phyloP scores from a whole-genome alignment of 1,284 basidiomycete genomes.

The Puccinia triticina region DNA sequence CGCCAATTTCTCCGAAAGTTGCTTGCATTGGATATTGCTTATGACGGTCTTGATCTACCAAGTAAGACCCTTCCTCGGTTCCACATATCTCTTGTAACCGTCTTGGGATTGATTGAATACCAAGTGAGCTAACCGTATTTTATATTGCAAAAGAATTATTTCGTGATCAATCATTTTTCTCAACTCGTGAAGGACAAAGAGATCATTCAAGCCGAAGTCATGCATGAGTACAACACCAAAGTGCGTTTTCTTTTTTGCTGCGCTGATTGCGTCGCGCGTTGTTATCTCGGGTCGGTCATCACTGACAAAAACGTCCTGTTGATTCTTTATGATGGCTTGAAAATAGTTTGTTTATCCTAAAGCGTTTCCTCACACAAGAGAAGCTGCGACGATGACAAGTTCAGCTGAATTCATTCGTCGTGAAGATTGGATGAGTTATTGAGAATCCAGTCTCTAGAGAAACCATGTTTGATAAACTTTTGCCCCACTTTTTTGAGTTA shows the following conservation, averaged over 20 bases:
- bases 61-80: constrained; percentile 61
- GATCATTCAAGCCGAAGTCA: constrained; percentile 75
- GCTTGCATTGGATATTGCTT: constrained; percentile 66
- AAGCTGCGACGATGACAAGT: constrained; percentile 81
- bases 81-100: not conserved
- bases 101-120: not conserved
- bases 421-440: constrained; percentile 45
- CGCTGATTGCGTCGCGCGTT: constrained; percentile 37
- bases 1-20: constrained; percentile 73
- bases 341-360: constrained; percentile 77
- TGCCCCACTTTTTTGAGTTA: too few relatives aligned
- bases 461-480: too few relatives aligned
- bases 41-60: constrained; percentile 71
- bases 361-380: constrained; percentile 72
- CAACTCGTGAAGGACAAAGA: constrained; percentile 73
- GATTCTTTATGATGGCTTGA: too few relatives aligned
- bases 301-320: not conserved
- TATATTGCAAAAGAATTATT: constrained; percentile 63
- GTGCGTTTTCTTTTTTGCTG: constrained; percentile 62
- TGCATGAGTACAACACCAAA: constrained; percentile 81
- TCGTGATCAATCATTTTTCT: constrained; percentile 67
- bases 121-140: not conserved
- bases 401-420: constrained; percentile 71
- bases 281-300: constrained; percentile 24
- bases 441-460: not conserved